Evolutionary conservation across 1,284 basidiomycete genomes (phyloP), one percentile per base, ranked within the genome.

Genomic region (Ganoderma sinense): DNA sequence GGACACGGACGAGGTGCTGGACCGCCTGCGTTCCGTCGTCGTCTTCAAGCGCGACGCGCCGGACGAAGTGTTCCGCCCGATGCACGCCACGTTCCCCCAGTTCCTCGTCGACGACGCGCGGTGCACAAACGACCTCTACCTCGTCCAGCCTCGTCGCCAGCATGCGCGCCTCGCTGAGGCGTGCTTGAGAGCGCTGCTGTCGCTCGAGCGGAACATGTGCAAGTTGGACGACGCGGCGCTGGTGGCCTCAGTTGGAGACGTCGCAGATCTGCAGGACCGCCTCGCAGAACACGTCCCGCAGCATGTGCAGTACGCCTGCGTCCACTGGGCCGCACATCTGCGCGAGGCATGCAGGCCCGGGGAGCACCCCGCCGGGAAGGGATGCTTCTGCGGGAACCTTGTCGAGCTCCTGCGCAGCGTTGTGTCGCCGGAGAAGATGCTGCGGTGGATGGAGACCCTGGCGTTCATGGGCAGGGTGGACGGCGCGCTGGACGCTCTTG

Each of bases 291-390:
- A 66, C n/a, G 40, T 71, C 31, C 68, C 71, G 39, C 26, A 36
- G 45, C 64, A 70, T 23, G 45, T 71, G 20, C 60, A 69, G 59
- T 73, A 73, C 45, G 69, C 69, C 5, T 73, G 71, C 31, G 36
- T 63, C 4, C 62, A 70, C 56, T 73, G 71, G 71, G 67, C 65
- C 2, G 45, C 67, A 5, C 71, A 73, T 51, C 55, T 72, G 39
- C 36, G 36, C n/a, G 36, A 60, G 59, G 33, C 59, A 5, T 39
- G 39, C 59, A n/a, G 39, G 20, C 33, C 36, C 10, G 56, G 58
- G 1, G 45, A 64, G 20, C 71, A 73, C 55, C 33, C 33, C 33
- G 26, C 69, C n/a, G 59, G 18, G 20, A 5, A 40, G 20, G 33
- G 20, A 20, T 39, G 39, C 20, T 41, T 39, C 20, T 39, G 36